Evolutionary conservation across 257 asterid genomes (phyloP).

Genomic region (Gentiana straminea): DNA sequence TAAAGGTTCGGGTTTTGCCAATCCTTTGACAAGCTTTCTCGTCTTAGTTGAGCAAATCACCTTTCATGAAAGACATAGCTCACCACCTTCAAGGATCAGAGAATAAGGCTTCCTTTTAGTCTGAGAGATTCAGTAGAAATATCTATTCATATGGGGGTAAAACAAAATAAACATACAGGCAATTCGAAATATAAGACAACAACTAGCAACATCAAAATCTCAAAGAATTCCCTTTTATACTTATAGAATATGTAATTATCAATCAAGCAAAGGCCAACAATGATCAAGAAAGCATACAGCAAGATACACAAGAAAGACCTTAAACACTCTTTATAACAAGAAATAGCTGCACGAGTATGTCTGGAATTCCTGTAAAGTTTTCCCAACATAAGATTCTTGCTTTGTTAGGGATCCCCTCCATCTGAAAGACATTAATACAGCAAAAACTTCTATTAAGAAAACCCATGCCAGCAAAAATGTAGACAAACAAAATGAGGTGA

Average conservation of each 20-base stretch:
- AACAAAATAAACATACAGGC: too few species aligned
- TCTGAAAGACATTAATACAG: constrained; percentile 27
- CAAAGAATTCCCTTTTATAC: too few species aligned
- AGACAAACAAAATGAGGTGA: too few species aligned
- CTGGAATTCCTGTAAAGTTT: constrained; percentile 83
- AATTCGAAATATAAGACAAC: too few species aligned
- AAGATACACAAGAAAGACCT: constrained; percentile 35
- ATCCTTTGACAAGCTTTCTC: constrained; percentile 80
- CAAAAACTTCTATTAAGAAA: background rate
- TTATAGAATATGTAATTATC: too few species aligned
- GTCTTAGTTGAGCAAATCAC: constrained; percentile 64
- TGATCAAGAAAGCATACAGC: too few species aligned
- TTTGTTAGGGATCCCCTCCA: constrained; percentile 94
- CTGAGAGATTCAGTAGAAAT: too few species aligned
- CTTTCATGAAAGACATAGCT: constrained; percentile 74
- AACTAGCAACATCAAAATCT: too few species aligned
- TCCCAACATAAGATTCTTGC: constrained; percentile 81
- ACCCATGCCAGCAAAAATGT: background rate
- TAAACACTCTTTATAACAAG: constrained; percentile 87
- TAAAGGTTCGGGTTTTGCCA: constrained; percentile 72
- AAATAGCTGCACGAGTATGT: constrained; percentile 83
- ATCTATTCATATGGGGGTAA: too few species aligned
- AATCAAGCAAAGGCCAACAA: too few species aligned
- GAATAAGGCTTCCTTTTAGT: too few species aligned
- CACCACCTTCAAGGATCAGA: background rate